Base-by-base conservation (phyloP, 2,329 filamentous ascomycete species). In the Paraphoma sp. region DNA sequence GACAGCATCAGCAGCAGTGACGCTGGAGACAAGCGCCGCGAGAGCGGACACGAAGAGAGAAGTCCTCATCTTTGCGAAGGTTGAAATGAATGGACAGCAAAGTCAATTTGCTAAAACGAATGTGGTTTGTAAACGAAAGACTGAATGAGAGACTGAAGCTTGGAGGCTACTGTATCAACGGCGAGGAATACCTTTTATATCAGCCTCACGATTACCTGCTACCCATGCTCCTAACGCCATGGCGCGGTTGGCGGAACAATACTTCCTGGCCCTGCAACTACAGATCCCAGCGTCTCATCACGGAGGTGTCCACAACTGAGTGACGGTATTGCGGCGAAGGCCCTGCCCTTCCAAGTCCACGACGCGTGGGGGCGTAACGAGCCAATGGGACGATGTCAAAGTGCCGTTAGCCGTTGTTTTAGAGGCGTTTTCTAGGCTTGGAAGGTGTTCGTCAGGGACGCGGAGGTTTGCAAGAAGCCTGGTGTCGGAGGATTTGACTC, bases 1-100 rank as follows among this genome's bases (percentile, higher is more conserved):
- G 17, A 69, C 66, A 44, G 51, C 66, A 55, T 68, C 65, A 38
- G 66, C 66, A 47, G 66, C 65, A 40, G 56, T 60, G 41, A 62
- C 63, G 50, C 57, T 49, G 38, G 61, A 45, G 9, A 45, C 33
- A 31, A 48, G 10, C 31, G 62, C 64, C 53, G 60, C 58, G 49
- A 55, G 49, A 53, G 58, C 58, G 41, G 63, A 56, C 41, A 54
- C 43, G 43, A 67, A 59, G 45, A 66, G 31, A 29, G 63, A 63
- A 55, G 58, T 63, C 59, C 58, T 68, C 65, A 68, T 68, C 8
- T 36, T 63, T 49, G 11, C 44, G 48, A 44, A 49, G 30, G 29
- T 11, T 36, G 50, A 54, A 67, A 62, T 46, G 65, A 67, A 61
- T 54, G 56, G 41, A 59, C 44, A 57, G 63, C 65, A 65, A 68